phyloP scores from a whole-genome alignment of 768 basidiomycete genomes.

The Clathrus columnatus region DNA sequence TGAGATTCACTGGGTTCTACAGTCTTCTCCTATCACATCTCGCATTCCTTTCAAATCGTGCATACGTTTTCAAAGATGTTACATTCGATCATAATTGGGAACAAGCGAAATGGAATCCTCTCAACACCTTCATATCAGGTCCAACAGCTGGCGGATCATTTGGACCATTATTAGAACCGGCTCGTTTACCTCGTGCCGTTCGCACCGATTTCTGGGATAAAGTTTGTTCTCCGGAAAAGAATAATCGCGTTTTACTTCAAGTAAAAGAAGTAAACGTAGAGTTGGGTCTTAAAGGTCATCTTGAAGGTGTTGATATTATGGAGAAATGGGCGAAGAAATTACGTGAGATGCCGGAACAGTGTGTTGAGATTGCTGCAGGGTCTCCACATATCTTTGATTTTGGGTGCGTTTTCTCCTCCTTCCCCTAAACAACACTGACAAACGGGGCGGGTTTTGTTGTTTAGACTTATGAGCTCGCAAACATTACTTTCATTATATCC shows the following conservation, averaged over 20 bases:
- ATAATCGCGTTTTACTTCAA: slow-evolving; percentile 26
- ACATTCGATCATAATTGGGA: background rate
- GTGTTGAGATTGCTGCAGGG: slow-evolving; percentile 35
- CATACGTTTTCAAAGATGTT: slow-evolving; percentile 36
- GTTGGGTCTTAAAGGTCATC: slow-evolving; percentile 12
- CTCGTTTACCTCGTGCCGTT: slow-evolving; percentile 39
- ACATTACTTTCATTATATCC: slow-evolving; percentile 36
- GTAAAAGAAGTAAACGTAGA: slow-evolving; percentile 29
- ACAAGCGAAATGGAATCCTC: background rate
- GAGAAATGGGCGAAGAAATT: slow-evolving; percentile 40
- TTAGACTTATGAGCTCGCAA: slow-evolving; percentile 27
- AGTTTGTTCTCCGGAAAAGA: slow-evolving; percentile 41
- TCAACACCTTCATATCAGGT: slow-evolving; percentile 21
- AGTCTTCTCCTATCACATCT: slow-evolving; percentile 24
- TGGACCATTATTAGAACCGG: slow-evolving; percentile 22
- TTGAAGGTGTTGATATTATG: slow-evolving; percentile 30
- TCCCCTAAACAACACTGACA: slow-evolving; percentile 4
- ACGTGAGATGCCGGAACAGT: slow-evolving; percentile 33
- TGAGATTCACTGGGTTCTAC: background rate
- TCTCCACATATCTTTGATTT: slow-evolving; percentile 42
- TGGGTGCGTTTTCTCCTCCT: slow-evolving; percentile 27
- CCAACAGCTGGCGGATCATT: slow-evolving; percentile 34
- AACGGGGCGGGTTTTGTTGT: background rate
- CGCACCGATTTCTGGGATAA: slow-evolving; percentile 35
- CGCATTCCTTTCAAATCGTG: slow-evolving; percentile 34